Percentiles rank a stretch among this genome's conserved stretches.
phyloP scores from a whole-genome alignment of 139 green algal genomes.

The Astrephomene gubernaculifera region DNA sequence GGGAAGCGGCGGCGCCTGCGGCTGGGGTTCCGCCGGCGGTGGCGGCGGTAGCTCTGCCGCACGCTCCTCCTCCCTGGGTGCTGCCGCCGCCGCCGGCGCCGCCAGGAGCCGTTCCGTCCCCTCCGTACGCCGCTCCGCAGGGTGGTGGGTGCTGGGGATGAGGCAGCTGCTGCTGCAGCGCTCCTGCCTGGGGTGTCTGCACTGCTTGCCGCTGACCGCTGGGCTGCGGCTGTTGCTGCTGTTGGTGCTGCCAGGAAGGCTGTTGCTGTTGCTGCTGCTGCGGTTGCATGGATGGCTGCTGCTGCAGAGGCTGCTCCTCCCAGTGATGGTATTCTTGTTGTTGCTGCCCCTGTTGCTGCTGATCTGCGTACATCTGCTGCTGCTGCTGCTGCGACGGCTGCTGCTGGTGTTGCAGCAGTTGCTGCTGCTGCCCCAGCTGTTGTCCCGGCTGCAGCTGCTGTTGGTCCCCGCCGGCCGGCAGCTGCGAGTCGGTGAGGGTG shows the following conservation, averaged over 20 bases:
- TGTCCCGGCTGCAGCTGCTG: not conserved
- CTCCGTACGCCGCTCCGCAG: too few relatives aligned
- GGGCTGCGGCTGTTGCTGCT: not conserved
- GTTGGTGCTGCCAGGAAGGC: not conserved
- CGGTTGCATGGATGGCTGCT: not conserved
- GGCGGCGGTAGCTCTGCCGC: not conserved
- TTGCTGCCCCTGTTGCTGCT: not conserved
- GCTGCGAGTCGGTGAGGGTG: constrained; percentile 46
- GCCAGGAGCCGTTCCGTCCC: not conserved
- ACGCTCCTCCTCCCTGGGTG: not conserved
- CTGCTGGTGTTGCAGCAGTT: not conserved
- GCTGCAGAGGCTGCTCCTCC: not conserved
- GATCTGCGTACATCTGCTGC: too few relatives aligned
- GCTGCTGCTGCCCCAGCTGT: constrained; percentile 9
- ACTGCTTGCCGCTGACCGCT: not conserved
- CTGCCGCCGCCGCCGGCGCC: not conserved
- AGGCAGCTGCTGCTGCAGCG: too few relatives aligned
- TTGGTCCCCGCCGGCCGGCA: not conserved
- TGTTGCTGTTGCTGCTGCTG: not conserved
- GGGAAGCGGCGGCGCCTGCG: too few relatives aligned
- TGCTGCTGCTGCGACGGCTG: not conserved
- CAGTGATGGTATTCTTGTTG: too few relatives aligned
- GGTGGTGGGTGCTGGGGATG: too few relatives aligned
- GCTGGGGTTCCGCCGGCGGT: not conserved
- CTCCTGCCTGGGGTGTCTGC: too few relatives aligned